Conservation (phyloP, 225 moss, liverwort and hornwort species). For the Pseudoscleropodium purum region DNA sequence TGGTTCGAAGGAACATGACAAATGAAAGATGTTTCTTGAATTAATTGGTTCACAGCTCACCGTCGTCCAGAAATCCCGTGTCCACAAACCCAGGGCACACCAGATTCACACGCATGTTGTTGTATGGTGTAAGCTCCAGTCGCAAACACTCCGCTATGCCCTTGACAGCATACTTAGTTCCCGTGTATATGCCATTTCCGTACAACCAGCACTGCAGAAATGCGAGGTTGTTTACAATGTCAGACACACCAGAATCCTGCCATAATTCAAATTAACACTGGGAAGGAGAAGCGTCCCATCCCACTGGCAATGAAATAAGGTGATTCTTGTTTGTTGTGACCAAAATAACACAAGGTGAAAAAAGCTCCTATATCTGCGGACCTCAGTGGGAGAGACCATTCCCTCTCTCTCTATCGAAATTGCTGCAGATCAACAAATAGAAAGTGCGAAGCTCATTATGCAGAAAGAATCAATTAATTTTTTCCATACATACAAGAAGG, state of each 20-base stretch:
- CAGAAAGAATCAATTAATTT: background rate
- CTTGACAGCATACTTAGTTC: conserved; percentile 77
- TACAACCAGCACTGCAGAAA: conserved; percentile 72
- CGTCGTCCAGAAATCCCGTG: conserved; percentile 64
- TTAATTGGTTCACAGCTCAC: conserved; percentile 17
- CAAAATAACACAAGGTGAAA: no score
- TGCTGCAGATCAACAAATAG: background rate
- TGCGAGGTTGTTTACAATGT: background rate
- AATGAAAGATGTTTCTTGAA: background rate
- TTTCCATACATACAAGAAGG: background rate
- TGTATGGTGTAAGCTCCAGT: conserved; percentile 74
- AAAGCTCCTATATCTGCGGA: background rate
- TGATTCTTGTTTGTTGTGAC: background rate
- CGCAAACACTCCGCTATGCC: conserved; percentile 83
- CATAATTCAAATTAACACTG: background rate
- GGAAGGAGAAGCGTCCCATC: background rate
- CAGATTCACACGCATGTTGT: conserved; percentile 77
- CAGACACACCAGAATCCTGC: background rate
- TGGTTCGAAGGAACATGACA: background rate
- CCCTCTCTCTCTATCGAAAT: background rate
- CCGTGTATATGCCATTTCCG: conserved; percentile 83
- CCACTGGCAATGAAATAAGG: background rate
- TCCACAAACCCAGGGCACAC: conserved; percentile 83
- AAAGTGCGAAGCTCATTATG: background rate
- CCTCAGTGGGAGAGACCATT: background rate